Conservation (phyloP, 2,329 filamentous ascomycete species). For the Aspergillus brasiliensis region DNA sequence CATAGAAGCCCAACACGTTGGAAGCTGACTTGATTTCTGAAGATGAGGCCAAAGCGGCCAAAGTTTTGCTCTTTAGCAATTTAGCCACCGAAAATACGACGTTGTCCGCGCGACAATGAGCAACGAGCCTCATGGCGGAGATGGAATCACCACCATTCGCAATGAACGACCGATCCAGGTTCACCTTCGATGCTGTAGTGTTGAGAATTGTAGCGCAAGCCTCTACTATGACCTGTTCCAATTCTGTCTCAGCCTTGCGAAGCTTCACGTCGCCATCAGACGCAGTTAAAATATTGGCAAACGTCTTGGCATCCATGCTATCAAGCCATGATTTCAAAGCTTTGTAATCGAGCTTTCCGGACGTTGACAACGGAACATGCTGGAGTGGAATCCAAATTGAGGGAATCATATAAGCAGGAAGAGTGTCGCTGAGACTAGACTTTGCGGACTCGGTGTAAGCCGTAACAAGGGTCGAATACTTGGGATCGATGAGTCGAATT, state of each 20-base stretch:
- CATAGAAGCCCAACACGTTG: constrained; percentile 6
- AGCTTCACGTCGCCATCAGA: too few relatives aligned
- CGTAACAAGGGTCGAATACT: neutral
- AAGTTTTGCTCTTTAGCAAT: neutral
- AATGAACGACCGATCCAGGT: neutral
- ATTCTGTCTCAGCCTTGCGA: too few relatives aligned
- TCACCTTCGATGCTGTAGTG: neutral
- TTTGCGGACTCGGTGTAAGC: neutral
- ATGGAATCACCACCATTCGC: neutral
- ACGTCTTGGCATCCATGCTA: neutral
- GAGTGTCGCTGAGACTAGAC: neutral
- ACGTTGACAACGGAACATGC: neutral
- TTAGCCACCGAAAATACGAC: neutral
- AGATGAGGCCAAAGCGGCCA: neutral
- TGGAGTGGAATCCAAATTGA: neutral
- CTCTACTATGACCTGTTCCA: neutral
- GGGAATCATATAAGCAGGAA: neutral
- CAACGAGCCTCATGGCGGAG: neutral
- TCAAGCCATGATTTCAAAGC: constrained; percentile 2
- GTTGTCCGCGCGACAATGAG: neutral
- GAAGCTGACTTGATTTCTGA: neutral
- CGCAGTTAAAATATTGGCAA: neutral
- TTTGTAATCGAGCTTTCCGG: constrained; percentile 1
- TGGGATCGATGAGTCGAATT: neutral
- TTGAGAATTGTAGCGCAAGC: neutral